Base-by-base conservation (phyloP, 1,284 basidiomycete species). In the Bondarzewia mesenterica region DNA sequence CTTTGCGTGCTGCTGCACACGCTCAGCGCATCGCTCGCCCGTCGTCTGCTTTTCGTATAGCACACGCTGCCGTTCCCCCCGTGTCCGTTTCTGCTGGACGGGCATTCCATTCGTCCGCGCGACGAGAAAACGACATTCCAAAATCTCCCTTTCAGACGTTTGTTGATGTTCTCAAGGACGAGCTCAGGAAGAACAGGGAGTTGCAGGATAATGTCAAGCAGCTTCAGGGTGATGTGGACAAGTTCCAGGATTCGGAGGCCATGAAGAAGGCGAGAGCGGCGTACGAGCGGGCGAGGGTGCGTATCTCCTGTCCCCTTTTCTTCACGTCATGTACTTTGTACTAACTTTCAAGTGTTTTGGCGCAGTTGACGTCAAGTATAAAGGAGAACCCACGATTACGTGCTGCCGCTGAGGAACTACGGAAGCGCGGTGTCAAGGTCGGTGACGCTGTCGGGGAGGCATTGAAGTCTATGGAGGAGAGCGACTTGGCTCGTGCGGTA, bases 201-300 rank as follows among this genome's bases (percentile, higher is more conserved):
- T 75, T 96, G 49, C 93, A 96, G 70, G 92, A 97, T 45, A 96
- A 95, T 68, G 88, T 98, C 51, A 93, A 93, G 71, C 93, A 96
- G 69, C 78, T 99, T 26, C 91, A 95, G 68, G 96, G 96, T 57
- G 93, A 98, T 65, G 95, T 96, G 35, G 90, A 92, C 70, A 97
- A 97, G 70, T 71, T 97, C 46, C 94, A 96, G 70, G 95, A 99
- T 64, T 91, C 87, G 49, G 93, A 95, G 64, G 88, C 94, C n/a
- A 89, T 98, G 91, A 92, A 90, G 73, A 78, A 77, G 58, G 92
- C 93, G 12, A 77, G 80, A 60, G 91, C 89, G 44, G 84, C 90
- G 51, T 98, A 98, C 68, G 95, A 98, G 71, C 82, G 89, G 52
- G 90, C 93, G 10, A 80, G 94, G 68, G 93, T 97, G 64, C 57